These are phyloP conservation scores for Arctium lappa DNA, from an alignment of 129 eudicot species.

Conservation along the genomic window DNA sequence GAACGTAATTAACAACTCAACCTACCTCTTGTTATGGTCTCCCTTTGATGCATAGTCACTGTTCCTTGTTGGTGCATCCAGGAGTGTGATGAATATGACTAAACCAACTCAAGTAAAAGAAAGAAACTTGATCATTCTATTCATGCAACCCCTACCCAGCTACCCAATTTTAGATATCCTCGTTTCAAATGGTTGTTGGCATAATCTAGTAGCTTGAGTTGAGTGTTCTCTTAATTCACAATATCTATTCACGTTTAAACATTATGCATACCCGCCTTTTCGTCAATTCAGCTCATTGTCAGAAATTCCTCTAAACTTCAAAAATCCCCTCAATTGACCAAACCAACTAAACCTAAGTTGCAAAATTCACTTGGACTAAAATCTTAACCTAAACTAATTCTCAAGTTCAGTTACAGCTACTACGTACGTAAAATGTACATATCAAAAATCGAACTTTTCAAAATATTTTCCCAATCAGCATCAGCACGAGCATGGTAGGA, in stretches of 20 bases:
- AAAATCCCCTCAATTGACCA: conserved; percentile 10
- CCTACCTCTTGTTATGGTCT: not conserved
- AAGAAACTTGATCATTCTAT: not conserved
- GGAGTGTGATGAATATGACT: not conserved
- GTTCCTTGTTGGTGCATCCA: not conserved
- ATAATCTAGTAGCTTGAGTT: not conserved
- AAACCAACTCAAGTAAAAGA: not conserved
- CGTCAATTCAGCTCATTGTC: not conserved
- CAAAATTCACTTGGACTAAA: conserved; percentile 9
- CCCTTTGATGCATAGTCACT: not conserved
- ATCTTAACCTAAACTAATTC: conserved; percentile 12
- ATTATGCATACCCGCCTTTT: conserved; percentile 2
- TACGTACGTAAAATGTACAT: not conserved
- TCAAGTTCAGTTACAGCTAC: conserved; percentile 1
- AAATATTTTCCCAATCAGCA: not conserved
- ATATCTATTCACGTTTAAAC: not conserved
- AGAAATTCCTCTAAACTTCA: not conserved
- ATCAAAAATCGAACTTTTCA: not conserved
- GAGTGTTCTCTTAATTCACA: conserved; percentile 4
- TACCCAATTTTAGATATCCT: not conserved
- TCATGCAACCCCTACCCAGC: conserved; percentile 4
- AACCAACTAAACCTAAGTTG: conserved; percentile 21
- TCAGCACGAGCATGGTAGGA: not conserved
- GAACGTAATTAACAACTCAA: not conserved
- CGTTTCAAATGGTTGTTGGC: not conserved